Conservation (phyloP, 495 filamentous ascomycete species). For the Aspergillus carlsbadensis region DNA sequence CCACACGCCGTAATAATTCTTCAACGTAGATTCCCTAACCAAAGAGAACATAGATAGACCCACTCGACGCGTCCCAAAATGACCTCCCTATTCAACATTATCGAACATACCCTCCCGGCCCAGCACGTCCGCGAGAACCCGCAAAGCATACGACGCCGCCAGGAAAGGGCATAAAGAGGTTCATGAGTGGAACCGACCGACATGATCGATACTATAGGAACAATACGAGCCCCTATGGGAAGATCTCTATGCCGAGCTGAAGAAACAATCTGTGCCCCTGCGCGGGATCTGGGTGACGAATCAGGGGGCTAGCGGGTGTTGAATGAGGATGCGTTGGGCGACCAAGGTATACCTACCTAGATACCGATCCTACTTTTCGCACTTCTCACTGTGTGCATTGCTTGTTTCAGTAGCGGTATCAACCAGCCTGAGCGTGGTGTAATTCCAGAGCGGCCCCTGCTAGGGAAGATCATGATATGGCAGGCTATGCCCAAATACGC, state of each 20-base stretch:
- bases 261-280: slow-evolving; percentile 48
- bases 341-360: slow-evolving; percentile 69
- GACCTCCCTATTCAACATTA: slow-evolving; percentile 27
- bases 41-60: too few species aligned
- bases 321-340: slow-evolving; percentile 63
- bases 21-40: too few species aligned
- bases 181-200: slow-evolving; percentile 53
- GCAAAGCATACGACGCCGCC: slow-evolving; percentile 42
- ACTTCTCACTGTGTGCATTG: too few species aligned
- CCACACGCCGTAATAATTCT: too few species aligned
- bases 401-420: too few species aligned
- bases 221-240: slow-evolving; percentile 74
- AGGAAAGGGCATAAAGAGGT: slow-evolving; percentile 66
- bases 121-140: slow-evolving; percentile 61
- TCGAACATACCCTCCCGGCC: slow-evolving; percentile 49
- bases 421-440: too few species aligned
- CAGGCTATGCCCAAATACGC: too few species aligned
- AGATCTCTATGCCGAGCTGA: slow-evolving; percentile 51
- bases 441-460: too few species aligned
- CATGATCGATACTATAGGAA: slow-evolving; percentile 57
- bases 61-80: not conserved
- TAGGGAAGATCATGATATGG: too few species aligned
- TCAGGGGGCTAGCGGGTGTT: slow-evolving; percentile 67
- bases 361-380: too few species aligned
- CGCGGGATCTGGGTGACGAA: slow-evolving; percentile 69